phyloP scores from a whole-genome alignment of 331 rosid species.

The Quercus tomentella region DNA sequence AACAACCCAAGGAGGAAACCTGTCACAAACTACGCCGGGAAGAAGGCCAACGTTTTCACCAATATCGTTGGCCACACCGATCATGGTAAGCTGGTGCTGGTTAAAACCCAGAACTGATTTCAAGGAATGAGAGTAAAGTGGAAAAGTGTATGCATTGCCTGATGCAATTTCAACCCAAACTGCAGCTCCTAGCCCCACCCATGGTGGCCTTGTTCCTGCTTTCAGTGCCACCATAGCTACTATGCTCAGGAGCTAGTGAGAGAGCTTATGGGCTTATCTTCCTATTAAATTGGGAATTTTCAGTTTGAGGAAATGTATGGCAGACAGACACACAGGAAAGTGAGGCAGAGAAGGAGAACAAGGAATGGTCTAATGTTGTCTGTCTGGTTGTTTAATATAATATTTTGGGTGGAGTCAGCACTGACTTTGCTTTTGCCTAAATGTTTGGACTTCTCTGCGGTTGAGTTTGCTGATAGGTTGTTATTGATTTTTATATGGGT shows the following conservation, averaged over 20 bases:
- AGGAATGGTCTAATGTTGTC: background rate
- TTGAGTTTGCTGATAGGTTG: background rate
- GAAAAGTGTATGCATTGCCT: conserved; percentile 50
- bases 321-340: background rate
- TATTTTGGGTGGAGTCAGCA: background rate
- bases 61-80: conserved; percentile 73
- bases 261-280: too few relatives aligned
- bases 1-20: conserved; percentile 70
- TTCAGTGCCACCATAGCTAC: conserved; percentile 34
- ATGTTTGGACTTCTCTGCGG: background rate
- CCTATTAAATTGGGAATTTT: background rate
- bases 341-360: background rate
- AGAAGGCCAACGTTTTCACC: conserved; percentile 77
- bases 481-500: too few relatives aligned
- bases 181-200: conserved; percentile 73
- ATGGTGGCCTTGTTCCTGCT: conserved; percentile 68
- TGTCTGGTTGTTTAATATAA: background rate
- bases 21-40: conserved; percentile 73
- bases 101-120: conserved; percentile 65
- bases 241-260: background rate
- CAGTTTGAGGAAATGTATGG: background rate
- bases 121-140: conserved; percentile 64
- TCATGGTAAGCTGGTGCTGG: conserved; percentile 58
- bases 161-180: conserved; percentile 68
- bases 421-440: background rate